A percentile compares a stretch with the other conserved stretches of the same genome.
Conservation (phyloP, 1,284 basidiomycete species). For the Ustilago cynodontis region DNA sequence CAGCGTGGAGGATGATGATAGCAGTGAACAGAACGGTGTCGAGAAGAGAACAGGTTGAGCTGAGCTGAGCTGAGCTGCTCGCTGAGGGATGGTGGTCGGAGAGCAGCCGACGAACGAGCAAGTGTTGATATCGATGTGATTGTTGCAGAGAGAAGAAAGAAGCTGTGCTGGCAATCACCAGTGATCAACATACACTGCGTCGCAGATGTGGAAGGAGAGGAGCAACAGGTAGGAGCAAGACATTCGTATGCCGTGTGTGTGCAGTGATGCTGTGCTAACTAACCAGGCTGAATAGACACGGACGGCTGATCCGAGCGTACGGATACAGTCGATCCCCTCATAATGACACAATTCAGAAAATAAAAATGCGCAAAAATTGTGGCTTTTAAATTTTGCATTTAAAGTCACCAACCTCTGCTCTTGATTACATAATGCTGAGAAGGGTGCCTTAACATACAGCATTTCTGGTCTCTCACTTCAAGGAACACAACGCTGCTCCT, state of each 20-base stretch:
- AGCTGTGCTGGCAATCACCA: not conserved
- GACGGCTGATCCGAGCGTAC: conserved; percentile 21
- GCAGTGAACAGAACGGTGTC: not conserved
- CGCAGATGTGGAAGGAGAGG: not conserved
- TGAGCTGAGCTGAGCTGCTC: not conserved
- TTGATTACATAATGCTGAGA: too few relatives aligned
- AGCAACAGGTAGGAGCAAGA: not conserved
- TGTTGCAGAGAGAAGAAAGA: not conserved
- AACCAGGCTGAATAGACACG: not conserved
- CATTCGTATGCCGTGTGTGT: too few relatives aligned
- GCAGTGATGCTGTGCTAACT: not conserved
- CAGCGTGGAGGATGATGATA: not conserved
- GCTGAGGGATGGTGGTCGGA: not conserved
- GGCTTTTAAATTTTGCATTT: too few relatives aligned
- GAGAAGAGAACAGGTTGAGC: not conserved
- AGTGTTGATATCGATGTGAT: not conserved
- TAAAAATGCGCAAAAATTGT: too few relatives aligned
- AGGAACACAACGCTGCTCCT: too few relatives aligned
- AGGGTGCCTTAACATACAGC: too few relatives aligned
- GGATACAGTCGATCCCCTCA: too few relatives aligned
- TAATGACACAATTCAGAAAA: too few relatives aligned
- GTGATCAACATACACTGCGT: not conserved
- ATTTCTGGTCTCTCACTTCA: too few relatives aligned
- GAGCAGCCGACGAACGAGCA: not conserved
- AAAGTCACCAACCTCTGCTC: too few relatives aligned